These are phyloP conservation scores for Agaricus sinodeliciosus DNA, from an alignment of 768 basidiomycete species.

Conservation along the genomic window DNA sequence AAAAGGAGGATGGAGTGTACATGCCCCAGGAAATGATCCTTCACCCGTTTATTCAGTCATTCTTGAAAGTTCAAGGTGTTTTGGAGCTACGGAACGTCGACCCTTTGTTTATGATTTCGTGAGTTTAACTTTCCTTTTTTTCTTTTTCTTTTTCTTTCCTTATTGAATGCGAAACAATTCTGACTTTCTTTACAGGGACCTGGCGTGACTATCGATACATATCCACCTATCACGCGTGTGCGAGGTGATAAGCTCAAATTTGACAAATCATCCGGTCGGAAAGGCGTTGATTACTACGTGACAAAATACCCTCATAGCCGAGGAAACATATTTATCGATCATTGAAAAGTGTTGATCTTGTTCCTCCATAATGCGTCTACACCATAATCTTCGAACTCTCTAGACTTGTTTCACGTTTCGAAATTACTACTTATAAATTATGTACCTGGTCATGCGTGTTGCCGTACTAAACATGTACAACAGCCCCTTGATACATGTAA, in stretches of 20 bases:
- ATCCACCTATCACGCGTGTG: conserved; percentile 32
- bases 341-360: conserved; percentile 6
- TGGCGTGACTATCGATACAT: conserved; percentile 48
- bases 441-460: too few species aligned
- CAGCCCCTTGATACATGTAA: too few species aligned
- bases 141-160: neutral
- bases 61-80: conserved; percentile 73
- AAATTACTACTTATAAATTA: neutral
- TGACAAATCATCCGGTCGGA: conserved; percentile 24
- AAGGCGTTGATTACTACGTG: conserved; percentile 43
- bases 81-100: conserved; percentile 70
- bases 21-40: conserved; percentile 72
- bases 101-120: conserved; percentile 78
- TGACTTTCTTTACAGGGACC: conserved; percentile 37
- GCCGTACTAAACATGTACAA: too few species aligned
- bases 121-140: conserved; percentile 15
- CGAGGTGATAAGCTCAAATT: conserved; percentile 13
- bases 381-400: neutral
- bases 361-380: neutral
- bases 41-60: conserved; percentile 74
- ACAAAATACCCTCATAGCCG: conserved; percentile 31
- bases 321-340: conserved; percentile 8
- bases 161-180: neutral
- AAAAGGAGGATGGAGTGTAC: conserved; percentile 63
- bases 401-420: neutral